Percentiles rank a stretch among this genome's conserved stretches.
Conservation (phyloP, 2,329 filamentous ascomycete species). For the Escovopsis weberi region DNA sequence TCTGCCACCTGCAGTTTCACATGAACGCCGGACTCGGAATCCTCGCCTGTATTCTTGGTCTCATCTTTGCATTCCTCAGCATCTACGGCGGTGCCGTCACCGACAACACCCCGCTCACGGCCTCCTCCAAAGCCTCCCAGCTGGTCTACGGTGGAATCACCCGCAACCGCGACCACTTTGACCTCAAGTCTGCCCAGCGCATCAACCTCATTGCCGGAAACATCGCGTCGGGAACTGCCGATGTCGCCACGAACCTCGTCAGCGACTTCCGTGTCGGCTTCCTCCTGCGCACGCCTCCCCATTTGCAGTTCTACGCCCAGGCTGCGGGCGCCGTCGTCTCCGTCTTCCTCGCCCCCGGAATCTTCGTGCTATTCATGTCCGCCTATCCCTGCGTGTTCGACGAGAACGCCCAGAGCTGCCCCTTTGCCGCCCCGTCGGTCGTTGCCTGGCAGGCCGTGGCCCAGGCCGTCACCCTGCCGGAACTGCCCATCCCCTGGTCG, state of each 20-base stretch:
- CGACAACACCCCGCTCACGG: slow-evolving; percentile 46
- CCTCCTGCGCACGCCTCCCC: slow-evolving; percentile 48
- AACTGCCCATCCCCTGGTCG: slow-evolving; percentile 38
- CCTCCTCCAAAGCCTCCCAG: slow-evolving; percentile 54
- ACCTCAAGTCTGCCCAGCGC: slow-evolving; percentile 37
- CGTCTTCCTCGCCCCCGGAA: slow-evolving; percentile 51
- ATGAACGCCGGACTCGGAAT: slow-evolving; percentile 43
- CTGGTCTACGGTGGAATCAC: slow-evolving; percentile 53
- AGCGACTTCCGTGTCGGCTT: slow-evolving; percentile 55
- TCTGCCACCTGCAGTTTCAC: slow-evolving; percentile 35
- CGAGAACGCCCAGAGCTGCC: slow-evolving; percentile 27
- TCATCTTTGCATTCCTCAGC: slow-evolving; percentile 43
- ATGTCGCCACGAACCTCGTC: slow-evolving; percentile 38
- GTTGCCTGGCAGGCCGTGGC: slow-evolving; percentile 53
- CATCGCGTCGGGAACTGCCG: slow-evolving; percentile 40
- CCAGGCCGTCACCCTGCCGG: slow-evolving; percentile 40
- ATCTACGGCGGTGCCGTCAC: slow-evolving; percentile 39
- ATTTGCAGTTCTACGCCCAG: slow-evolving; percentile 53
- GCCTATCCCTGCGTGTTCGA: slow-evolving; percentile 55
- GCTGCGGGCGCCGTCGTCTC: slow-evolving; percentile 46
- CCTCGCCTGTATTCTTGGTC: slow-evolving; percentile 38
- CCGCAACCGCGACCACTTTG: slow-evolving; percentile 35
- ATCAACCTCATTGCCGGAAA: slow-evolving; percentile 52
- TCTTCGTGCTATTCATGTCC: slow-evolving; percentile 53
- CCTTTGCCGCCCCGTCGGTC: slow-evolving; percentile 49